Evolutionary conservation across 257 asterid species (phyloP), one percentile per base, ranked within the genome.

Genomic region (Solanum pinnatisectum): DNA sequence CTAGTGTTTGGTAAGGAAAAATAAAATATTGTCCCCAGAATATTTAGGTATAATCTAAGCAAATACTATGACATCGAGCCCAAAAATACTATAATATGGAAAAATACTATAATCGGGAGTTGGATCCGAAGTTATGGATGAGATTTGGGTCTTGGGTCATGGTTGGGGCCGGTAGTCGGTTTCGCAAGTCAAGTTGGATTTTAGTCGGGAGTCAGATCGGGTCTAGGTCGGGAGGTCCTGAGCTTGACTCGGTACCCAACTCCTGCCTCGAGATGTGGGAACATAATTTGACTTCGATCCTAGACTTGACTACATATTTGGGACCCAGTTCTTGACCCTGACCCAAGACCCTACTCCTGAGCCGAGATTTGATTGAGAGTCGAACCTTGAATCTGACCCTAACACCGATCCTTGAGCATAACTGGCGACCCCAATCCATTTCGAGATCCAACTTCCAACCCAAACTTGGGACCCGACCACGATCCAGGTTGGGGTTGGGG

Each of bases 401-500:
- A 0, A 56, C 65, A 56, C 2, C 4, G 1, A 56, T 0, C 1
- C 10, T 56, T 6, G 65, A 56, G 23, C 65, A 56, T 18, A 1
- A 56, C n/a, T 56, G 0, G 10, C 0, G n/a, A 56, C 2, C 65
- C 23, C 4, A 6, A 56, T 56, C n/a, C 65, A 6, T 18, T 56
- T 56, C 2, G 8, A 1, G 2, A 18, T 56, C 4, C 65, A 56
- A 56, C 23, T 56, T 7, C 4, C 10, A 20, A 56, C 65, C 65
- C 1, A 56, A 18, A 18, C 4, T 1, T 4, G 2, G 0, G 65
- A 56, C 1, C 10, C 4, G 4, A 18, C 65, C 4, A 1, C 10
- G 8, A 56, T 18, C 65, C 10, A 0, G n/a, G n/a, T 18, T 16
- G 10, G 1, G n/a, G 65, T 0, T 18, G 4, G 60, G 65, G 23